Conservation (phyloP, 148 eudicot genomes). For the Amaranthus hypochondriacus region DNA sequence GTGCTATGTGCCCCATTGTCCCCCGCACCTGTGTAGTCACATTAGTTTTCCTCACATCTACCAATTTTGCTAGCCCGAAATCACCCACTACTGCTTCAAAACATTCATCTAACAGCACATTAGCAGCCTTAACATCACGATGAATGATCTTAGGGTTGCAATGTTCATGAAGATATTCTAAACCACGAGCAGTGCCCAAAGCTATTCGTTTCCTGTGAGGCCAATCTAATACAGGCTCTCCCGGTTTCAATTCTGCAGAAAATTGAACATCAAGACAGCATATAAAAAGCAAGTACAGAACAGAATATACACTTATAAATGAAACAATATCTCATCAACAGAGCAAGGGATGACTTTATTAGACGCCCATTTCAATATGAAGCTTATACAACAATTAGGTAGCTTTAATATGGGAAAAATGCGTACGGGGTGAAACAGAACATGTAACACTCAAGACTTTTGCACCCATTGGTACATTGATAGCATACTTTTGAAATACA, state of each 20-base stretch:
- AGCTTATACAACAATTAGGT: not conserved
- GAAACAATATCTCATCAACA: not conserved
- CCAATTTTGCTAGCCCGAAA: conserved; percentile 60
- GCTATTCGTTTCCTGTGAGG: conserved; percentile 52
- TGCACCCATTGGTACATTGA: not conserved
- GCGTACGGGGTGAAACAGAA: not conserved
- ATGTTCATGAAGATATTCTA: conserved; percentile 65
- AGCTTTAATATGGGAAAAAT: not conserved
- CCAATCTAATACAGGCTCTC: conserved; percentile 48
- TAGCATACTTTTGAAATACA: not conserved
- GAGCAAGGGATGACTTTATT: not conserved
- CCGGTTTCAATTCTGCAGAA: conserved; percentile 42
- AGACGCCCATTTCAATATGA: not conserved
- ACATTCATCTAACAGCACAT: conserved; percentile 44
- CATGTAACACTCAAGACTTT: too few relatives aligned
- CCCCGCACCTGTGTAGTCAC: conserved; percentile 59
- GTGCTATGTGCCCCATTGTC: conserved; percentile 61
- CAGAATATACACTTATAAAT: not conserved
- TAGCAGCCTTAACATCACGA: conserved; percentile 59
- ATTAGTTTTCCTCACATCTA: conserved; percentile 55
- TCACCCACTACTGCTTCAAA: conserved; percentile 57
- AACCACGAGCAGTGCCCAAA: conserved; percentile 58
- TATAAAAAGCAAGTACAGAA: not conserved
- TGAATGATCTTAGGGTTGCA: conserved; percentile 57
- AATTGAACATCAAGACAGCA: not conserved